Percentiles rank a stretch among this genome's conserved stretches.
Evolutionary conservation across 306 rosid species (phyloP).

Genomic region (Rosa chinensis): DNA sequence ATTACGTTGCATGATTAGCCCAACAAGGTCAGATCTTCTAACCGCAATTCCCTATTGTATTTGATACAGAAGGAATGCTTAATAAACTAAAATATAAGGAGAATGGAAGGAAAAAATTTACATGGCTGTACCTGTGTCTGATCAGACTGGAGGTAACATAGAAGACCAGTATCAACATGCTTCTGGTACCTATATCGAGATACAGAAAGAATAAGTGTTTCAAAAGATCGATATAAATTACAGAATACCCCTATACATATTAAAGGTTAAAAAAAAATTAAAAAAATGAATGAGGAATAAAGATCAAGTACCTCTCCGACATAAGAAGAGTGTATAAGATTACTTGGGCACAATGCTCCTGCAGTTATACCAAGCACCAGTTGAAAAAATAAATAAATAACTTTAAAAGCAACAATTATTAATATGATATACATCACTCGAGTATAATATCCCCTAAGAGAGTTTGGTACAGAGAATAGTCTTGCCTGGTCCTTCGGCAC

Average conservation of each 20-base stretch:
- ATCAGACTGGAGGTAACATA: conserved; percentile 84
- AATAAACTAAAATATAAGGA: conserved; percentile 18
- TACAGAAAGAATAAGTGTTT: conserved; percentile 13
- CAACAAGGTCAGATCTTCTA: conserved; percentile 84
- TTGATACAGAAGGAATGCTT: background rate
- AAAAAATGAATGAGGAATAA: background rate
- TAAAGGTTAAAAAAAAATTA: background rate
- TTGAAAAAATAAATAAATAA: conserved; percentile 17
- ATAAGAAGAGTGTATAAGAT: conserved; percentile 80
- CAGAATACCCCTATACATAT: background rate
- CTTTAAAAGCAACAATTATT: conserved; percentile 9
- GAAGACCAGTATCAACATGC: conserved; percentile 77
- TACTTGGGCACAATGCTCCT: conserved; percentile 94
- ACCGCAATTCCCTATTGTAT: conserved; percentile 64
- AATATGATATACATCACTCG: background rate
- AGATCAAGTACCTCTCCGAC: conserved; percentile 75
- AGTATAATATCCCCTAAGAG: conserved; percentile 24
- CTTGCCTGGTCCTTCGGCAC: conserved; percentile 71
- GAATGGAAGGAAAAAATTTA: conserved; percentile 16
- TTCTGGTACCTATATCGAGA: conserved; percentile 59
- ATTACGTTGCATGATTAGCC: conserved; percentile 84
- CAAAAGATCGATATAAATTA: background rate
- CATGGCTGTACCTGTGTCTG: conserved; percentile 61
- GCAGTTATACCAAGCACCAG: conserved; percentile 40
- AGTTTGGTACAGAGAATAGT: conserved; percentile 22